Conservation (phyloP, 2,329 filamentous ascomycete genomes). For the Periconia macrospinosa region DNA sequence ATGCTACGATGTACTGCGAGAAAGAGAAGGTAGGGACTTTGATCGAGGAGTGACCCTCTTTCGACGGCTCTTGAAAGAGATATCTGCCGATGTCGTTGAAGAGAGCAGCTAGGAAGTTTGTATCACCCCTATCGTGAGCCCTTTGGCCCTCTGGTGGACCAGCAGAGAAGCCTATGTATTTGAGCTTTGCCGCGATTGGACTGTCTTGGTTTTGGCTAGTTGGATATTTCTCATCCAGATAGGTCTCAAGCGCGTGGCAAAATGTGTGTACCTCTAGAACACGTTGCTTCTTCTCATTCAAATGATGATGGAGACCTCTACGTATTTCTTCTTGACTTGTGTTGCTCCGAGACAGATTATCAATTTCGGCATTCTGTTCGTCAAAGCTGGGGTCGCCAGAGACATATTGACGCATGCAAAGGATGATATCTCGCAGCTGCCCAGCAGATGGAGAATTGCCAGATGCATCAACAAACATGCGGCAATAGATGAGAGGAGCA, state of each 20-base stretch:
- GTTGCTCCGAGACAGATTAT: not conserved
- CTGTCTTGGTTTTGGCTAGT: no score
- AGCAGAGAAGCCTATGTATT: not conserved
- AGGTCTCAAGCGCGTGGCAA: not conserved
- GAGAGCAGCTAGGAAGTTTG: not conserved
- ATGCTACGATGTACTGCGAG: not conserved
- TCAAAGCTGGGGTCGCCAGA: not conserved
- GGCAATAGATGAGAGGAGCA: not conserved
- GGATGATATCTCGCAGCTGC: not conserved
- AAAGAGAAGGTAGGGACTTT: not conserved
- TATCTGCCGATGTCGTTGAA: not conserved
- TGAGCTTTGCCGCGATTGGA: not conserved
- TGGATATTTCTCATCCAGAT: not conserved
- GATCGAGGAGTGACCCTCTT: no score
- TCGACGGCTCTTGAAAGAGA: not conserved
- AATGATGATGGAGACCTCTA: not conserved
- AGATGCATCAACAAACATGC: not conserved
- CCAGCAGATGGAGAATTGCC: not conserved
- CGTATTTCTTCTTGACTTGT: not conserved
- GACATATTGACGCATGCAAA: not conserved
- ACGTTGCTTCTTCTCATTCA: not conserved
- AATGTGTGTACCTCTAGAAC: not conserved
- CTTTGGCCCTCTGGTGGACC: not conserved
- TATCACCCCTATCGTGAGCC: not conserved
- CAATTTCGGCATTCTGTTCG: not conserved